Evolutionary conservation across 2,329 filamentous ascomycete genomes (phyloP), one percentile per base, ranked within the genome.

Genomic region (Thielaviopsis cerberus): DNA sequence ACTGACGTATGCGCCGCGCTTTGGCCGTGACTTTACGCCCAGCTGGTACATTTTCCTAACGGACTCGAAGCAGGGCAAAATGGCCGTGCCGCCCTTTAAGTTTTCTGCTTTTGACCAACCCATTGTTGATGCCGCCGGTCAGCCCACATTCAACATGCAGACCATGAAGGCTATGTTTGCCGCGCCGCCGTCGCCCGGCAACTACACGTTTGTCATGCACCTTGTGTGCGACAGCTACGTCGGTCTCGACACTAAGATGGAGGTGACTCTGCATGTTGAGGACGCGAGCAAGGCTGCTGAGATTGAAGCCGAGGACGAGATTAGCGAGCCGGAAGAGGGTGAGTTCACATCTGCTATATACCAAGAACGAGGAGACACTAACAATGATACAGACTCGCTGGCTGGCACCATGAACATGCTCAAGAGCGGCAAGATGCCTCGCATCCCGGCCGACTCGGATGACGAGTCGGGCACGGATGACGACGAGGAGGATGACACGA

Each of bases 291-390:
- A 91, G 73, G 90, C 88, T 4, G 84, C 80, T 22, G 80, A 85
- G 64, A 83, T 94, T 67, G 80, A 81, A 56, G 86, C 83, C 53
- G 89, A 96, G 64, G 92, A 95, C 65, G 92, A 98, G 60, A 98
- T 98, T 64, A 94, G 88, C 68, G 92, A 98, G 69, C 92, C 94
- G 37, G 92, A 97, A 63, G 92, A 98, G 76, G 92, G 92, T 95
- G 77, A 75, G 83, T 75, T 2, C 55, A 17, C 51, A 52, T 52
- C 34, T n/a, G 13, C 4, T 24, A 11, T 20, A 55, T 6, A 51
- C 11, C 7, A 50, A 8, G 23, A 22, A 17, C 25, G 27, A 24
- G 23, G 17, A 24, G 26, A 48, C n/a, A 58, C 20, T n/a, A 50
- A 45, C 67, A 69, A 64, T 70, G 61, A 22, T 6, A 22, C 63